A percentile compares a stretch with the other conserved stretches of the same genome.
phyloP scores from a whole-genome alignment of 495 filamentous ascomycete genomes.

The Neurospora sp. region DNA sequence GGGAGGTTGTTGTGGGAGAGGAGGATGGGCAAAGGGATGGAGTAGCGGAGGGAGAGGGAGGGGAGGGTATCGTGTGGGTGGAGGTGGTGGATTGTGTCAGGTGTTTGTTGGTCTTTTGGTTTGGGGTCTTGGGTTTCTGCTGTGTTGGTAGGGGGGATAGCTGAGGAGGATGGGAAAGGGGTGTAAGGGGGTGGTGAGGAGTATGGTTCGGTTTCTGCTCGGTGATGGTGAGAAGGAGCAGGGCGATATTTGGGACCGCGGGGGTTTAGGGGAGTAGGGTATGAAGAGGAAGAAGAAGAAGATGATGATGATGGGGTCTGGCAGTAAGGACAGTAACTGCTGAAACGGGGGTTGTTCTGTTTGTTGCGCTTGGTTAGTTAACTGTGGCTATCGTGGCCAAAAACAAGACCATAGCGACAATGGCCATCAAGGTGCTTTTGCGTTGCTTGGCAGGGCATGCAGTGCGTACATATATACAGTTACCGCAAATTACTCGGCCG shows the following conservation, averaged over 20 bases:
- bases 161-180: conserved; percentile 6
- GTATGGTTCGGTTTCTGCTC: conserved; percentile 40
- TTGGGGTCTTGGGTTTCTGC: background rate
- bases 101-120: background rate
- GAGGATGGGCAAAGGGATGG: conserved; percentile 46
- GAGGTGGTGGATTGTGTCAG: conserved; percentile 58
- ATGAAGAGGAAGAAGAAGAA: conserved; percentile 12
- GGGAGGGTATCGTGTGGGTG: conserved; percentile 49
- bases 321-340: conserved; percentile 53
- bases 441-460: background rate
- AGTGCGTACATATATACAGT: conserved; percentile 46
- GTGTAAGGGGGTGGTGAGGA: conserved; percentile 21
- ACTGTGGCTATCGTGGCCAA: background rate
- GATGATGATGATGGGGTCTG: conserved; percentile 38
- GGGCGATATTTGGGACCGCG: conserved; percentile 6
- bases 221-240: conserved; percentile 10
- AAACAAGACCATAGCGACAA: no score
- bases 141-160: background rate
- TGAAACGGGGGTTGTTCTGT: conserved; percentile 58
- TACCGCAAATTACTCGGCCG: conserved; percentile 53
- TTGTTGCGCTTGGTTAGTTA: background rate
- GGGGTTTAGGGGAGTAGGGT: conserved; percentile 25
- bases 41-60: conserved; percentile 58
- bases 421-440: background rate
- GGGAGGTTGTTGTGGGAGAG: conserved; percentile 52